Percentiles rank a stretch among this genome's conserved stretches.
Evolutionary conservation across 805 yeast species (phyloP).

Genomic region (Zygosaccharomyces pseudorouxii): DNA sequence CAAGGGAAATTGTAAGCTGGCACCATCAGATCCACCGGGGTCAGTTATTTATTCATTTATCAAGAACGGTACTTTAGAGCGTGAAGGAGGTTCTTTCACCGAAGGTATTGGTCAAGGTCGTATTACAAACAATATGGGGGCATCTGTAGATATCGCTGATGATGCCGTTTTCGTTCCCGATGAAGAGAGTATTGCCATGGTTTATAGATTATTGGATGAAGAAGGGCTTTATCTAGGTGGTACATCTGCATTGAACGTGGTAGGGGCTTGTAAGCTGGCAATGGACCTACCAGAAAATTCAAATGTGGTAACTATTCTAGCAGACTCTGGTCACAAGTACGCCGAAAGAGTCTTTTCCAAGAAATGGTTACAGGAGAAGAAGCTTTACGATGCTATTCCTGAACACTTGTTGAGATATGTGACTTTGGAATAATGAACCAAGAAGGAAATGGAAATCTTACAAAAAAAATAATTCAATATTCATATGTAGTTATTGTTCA

Average conservation of each 20-base stretch:
- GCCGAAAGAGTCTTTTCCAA: constrained; percentile 74
- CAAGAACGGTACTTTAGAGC: constrained; percentile 63
- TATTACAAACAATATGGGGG: constrained; percentile 74
- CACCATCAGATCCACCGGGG: constrained; percentile 92
- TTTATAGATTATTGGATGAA: constrained; percentile 75
- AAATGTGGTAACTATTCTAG: constrained; percentile 82
- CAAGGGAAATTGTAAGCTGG: constrained; percentile 55
- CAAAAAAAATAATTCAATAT: not conserved
- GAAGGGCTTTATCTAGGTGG: constrained; percentile 92
- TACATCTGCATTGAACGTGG: constrained; percentile 85
- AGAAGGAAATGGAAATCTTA: not conserved
- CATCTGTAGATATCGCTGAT: constrained; percentile 68
- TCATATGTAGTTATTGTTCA: constrained; percentile 63
- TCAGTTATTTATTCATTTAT: constrained; percentile 77
- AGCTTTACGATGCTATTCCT: constrained; percentile 62
- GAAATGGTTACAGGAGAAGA: constrained; percentile 70
- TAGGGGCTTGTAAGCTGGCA: constrained; percentile 80
- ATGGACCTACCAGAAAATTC: constrained; percentile 67
- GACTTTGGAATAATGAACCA: constrained; percentile 30
- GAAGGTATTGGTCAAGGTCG: constrained; percentile 97
- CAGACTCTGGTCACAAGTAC: constrained; percentile 89
- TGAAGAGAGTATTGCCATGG: constrained; percentile 75
- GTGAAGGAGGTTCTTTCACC: constrained; percentile 82
- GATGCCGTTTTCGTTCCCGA: constrained; percentile 79
- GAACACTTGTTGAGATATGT: constrained; percentile 66